These are phyloP conservation scores for Asterella californica DNA, from an alignment of 225 moss, liverwort and hornwort species.

Conservation along the genomic window DNA sequence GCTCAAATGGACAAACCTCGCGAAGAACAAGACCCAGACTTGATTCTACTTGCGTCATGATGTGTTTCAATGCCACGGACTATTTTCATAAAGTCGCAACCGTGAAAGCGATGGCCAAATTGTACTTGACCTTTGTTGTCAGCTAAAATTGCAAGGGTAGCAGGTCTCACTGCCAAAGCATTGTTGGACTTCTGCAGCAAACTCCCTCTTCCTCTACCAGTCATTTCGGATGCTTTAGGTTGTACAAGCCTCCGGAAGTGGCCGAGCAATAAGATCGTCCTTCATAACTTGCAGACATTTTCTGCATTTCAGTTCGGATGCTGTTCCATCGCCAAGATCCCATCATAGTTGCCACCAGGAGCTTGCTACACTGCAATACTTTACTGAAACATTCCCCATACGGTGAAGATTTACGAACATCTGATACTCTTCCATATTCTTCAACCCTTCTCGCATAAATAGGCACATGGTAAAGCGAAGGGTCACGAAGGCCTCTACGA, in stretches of 20 bases:
- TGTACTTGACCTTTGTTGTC: constrained; percentile 50
- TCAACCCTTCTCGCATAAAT: background rate
- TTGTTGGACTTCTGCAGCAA: background rate
- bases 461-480: background rate
- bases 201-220: background rate
- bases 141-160: constrained; percentile 18
- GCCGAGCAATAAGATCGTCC: constrained; percentile 11
- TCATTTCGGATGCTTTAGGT: background rate
- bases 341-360: constrained; percentile 21
- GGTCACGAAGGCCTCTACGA: background rate
- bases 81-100: background rate
- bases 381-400: background rate
- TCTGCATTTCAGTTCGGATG: background rate
- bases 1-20: background rate
- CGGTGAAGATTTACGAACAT: background rate
- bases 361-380: constrained; percentile 15
- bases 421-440: background rate
- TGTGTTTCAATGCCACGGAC: background rate
- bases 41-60: background rate
- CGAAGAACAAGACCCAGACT: background rate
- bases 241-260: background rate
- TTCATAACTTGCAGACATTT: background rate
- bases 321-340: constrained; percentile 17
- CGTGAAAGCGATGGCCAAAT: constrained; percentile 2
- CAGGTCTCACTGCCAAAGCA: constrained; percentile 22